Conservation (phyloP, 306 rosid genomes). For the apple (Malus domestica) region DNA sequence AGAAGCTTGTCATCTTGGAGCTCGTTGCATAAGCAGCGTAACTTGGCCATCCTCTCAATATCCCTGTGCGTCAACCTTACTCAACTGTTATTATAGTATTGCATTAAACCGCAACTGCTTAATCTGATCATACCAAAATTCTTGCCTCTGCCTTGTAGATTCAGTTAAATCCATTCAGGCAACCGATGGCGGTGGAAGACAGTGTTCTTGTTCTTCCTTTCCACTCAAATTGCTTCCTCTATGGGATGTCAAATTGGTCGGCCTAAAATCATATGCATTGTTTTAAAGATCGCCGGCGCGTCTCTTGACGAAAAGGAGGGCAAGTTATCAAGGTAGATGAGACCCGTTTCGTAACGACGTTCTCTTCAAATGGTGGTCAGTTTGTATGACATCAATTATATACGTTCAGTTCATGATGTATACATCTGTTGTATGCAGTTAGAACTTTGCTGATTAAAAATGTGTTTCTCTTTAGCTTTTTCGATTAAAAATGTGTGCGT, state of each 20-base stretch:
- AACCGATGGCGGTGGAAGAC: conserved; percentile 69
- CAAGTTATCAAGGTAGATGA: neutral
- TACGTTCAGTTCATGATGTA: no score
- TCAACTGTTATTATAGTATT: neutral
- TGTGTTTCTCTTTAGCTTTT: no score
- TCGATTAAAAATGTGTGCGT: no score
- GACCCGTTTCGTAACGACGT: neutral
- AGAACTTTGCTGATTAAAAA: no score
- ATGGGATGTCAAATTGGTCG: conserved; percentile 40
- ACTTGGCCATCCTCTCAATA: conserved; percentile 36
- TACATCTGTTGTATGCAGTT: no score
- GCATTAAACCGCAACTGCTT: neutral
- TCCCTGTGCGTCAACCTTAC: conserved; percentile 45
- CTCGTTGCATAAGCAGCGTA: conserved; percentile 51
- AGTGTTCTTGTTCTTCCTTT: conserved; percentile 74
- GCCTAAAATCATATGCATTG: neutral
- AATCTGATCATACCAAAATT: neutral
- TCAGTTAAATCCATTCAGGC: conserved; percentile 88
- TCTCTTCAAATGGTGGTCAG: neutral
- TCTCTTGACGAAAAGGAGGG: neutral
- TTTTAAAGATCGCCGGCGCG: neutral
- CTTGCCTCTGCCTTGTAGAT: conserved; percentile 43
- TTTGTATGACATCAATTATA: neutral
- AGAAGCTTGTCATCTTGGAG: conserved; percentile 95
- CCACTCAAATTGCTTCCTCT: conserved; percentile 81